Base-by-base conservation (phyloP, 306 rosid species). In the Lablab purpureus region DNA sequence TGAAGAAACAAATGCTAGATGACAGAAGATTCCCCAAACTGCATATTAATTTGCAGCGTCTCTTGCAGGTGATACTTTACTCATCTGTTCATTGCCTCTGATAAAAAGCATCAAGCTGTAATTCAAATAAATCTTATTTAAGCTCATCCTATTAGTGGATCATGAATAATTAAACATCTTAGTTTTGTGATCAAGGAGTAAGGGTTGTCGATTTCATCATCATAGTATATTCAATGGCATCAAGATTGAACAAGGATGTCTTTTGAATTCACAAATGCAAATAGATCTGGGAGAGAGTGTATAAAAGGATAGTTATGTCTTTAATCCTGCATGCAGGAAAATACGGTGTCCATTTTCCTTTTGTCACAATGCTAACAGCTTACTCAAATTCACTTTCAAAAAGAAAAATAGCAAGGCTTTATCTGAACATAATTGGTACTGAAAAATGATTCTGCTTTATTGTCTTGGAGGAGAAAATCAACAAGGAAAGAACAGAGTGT, bases 11-110 rank as follows among this genome's bases (percentile, higher is more conserved):
- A 90, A 93, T 95, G 99, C 87, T 95, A 43, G 99, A 95, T 84
- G 99, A 95, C 55, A 87, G 99, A 89, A 89, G 94, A 93, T 95
- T 95, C 80, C 97, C 99, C 59, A 95, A 95, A 81, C 87, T 95
- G 86, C 95, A 95, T 87, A 89, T 93, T 81, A 81, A 95, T 79
- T 86, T 95, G 88, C 98, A 93, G 92, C 94, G 99, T 37, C 96
- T 95, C 69, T 82, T 95, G 75, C 99, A 95, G 98, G 98, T 95
- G 81, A 49, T 71, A 60, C 72, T 56, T 73, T 37, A n/a, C 55
- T 80, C 47, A 55, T 76, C 51, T 66, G 70, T 30, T 4, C 28
- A n/a, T 55, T 62, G 51, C 23, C 69, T 75, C 41, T 67, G 11
- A 50, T 58, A 17, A 5, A 59, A 37, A 8, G 32, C 80, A 54